Evolutionary conservation across 768 basidiomycete species (phyloP).

Genomic region (Stropharia rugosoannulata): DNA sequence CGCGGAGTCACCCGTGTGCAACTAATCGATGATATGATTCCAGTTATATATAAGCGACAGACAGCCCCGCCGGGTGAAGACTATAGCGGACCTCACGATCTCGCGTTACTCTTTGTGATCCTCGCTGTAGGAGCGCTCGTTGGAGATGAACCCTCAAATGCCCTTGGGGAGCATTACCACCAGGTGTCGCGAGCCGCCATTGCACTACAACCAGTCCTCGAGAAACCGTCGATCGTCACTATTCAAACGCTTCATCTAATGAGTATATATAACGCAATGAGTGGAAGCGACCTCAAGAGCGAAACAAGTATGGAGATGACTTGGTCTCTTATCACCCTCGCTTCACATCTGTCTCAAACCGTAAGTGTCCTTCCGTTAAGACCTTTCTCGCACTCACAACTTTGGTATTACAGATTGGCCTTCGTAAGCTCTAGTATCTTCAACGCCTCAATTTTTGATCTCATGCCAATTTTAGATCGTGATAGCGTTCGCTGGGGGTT

Average conservation of each 20-base stretch:
- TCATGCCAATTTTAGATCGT: constrained; percentile 42
- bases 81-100: constrained; percentile 43
- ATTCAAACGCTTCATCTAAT: constrained; percentile 69
- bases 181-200: constrained; percentile 66
- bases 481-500: constrained; percentile 67
- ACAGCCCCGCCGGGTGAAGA: constrained; percentile 37
- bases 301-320: constrained; percentile 75
- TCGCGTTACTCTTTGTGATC: constrained; percentile 53
- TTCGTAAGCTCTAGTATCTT: constrained; percentile 49
- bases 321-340: constrained; percentile 66
- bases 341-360: constrained; percentile 63
- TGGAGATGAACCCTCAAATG: constrained; percentile 27
- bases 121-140: constrained; percentile 58
- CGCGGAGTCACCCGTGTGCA: constrained; percentile 62
- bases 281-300: constrained; percentile 54
- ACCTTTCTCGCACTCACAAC: background rate
- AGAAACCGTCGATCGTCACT: constrained; percentile 69
- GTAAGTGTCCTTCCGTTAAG: constrained; percentile 37
- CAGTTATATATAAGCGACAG: constrained; percentile 58
- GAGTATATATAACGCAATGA: constrained; percentile 72
- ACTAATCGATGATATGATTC: constrained; percentile 63
- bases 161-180: constrained; percentile 61
- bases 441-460: background rate
- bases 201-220: constrained; percentile 65
- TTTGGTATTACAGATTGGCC: constrained; percentile 47